phyloP scores from a whole-genome alignment of 768 basidiomycete species.

The Leccinum imitatum region DNA sequence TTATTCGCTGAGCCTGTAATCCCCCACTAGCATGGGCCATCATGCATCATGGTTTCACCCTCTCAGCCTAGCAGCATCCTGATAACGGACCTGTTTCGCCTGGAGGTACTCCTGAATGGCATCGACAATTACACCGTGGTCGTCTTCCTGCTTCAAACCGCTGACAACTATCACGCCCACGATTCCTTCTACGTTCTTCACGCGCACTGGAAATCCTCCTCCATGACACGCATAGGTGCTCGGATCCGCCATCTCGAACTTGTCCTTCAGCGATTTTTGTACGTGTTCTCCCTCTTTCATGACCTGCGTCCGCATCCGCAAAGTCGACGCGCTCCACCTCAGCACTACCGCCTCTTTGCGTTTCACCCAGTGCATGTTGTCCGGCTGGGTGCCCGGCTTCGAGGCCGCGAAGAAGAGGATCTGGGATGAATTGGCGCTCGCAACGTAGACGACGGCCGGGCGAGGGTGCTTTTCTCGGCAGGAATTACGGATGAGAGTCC shows the following conservation, averaged over 20 bases:
- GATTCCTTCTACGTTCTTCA: constrained; percentile 34
- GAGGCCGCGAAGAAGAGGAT: constrained; percentile 33
- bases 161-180: constrained; percentile 38
- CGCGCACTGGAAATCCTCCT: constrained; percentile 35
- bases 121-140: constrained; percentile 34
- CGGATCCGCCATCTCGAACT: constrained; percentile 28
- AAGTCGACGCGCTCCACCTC: constrained; percentile 30
- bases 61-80: no score
- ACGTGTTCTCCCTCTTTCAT: not conserved
- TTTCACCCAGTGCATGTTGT: constrained; percentile 35
- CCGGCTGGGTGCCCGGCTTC: constrained; percentile 29
- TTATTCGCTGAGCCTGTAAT: no score
- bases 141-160: constrained; percentile 31
- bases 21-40: no score
- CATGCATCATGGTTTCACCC: no score
- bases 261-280: constrained; percentile 12
- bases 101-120: constrained; percentile 27
- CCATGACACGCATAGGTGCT: constrained; percentile 33
- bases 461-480: constrained; percentile 18
- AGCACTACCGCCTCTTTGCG: constrained; percentile 35
- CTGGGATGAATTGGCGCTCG: constrained; percentile 30
- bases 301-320: constrained; percentile 25
- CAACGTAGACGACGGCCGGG: constrained; percentile 30
- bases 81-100: not conserved
- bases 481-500: constrained; percentile 25